Evolutionary conservation across 148 eudicot species (phyloP), one percentile per base, ranked within the genome.

Genomic region (Heliosperma pusillum): DNA sequence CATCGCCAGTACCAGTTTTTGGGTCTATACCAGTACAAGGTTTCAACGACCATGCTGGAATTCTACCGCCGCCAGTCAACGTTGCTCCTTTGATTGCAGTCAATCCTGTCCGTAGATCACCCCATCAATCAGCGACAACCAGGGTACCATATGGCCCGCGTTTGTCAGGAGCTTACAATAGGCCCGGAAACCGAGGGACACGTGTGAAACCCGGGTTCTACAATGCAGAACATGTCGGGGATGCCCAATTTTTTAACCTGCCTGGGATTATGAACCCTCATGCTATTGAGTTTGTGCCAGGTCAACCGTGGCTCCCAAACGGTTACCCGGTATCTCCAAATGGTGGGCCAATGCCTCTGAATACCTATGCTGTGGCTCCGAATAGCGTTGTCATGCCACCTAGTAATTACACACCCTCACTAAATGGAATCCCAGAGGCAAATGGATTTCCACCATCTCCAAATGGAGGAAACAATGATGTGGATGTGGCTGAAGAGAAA

Each of bases 131-230:
- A 24, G 98, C 98, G 47, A 88, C 98, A 36, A 85, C 98, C 24
- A 79, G 98, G 77, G 96, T 94, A 40, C 98, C 98, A 3, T 94
- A 91, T 57, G 98, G 98, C 42, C 98, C 98, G 25, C 89, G 98
- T 24, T 85, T 94, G 25, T 83, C 98, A 8, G 94, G 93, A 27
- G 91, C 84, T 42, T 91, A 88, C 76, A 90, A 83, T 74, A 85
- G 97, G 81, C 77, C 88, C 7, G 90, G 93, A 36, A 88, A 66
- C 74, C 83, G 95, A 27, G 83, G 82, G 50, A 78, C 87, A 61
- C 93, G 93, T 56, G 80, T 78, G 64, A 91, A 89, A 77, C 85
- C 87, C 13, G 78, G 77, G 3, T 79, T 86, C 72, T 88, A 86
- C 78, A 87, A 78, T 77, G 95, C 85, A 70, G 92, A 91, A 71